Evolutionary conservation across 768 basidiomycete genomes (phyloP).

Genomic region (Imleria badia): DNA sequence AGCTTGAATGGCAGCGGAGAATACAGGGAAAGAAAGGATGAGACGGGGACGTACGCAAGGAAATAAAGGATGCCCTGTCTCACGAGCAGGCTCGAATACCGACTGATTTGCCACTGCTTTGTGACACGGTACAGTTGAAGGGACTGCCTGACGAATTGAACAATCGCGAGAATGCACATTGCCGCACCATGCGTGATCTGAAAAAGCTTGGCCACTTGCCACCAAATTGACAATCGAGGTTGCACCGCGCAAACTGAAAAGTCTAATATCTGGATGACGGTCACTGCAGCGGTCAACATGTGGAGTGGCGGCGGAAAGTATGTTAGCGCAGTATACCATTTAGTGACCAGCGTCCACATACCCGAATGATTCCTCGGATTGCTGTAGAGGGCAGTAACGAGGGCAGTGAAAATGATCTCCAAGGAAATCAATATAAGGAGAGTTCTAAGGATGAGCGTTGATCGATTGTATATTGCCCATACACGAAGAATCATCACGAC

Average conservation of each 20-base stretch:
- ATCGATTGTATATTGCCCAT: not conserved
- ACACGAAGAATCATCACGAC: not conserved
- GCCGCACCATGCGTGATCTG: not conserved
- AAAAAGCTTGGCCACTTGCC: not conserved
- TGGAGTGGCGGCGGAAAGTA: no score
- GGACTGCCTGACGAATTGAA: not conserved
- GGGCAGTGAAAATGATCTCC: not conserved
- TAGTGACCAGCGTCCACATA: not conserved
- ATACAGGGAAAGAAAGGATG: accelerated
- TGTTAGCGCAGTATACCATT: not conserved
- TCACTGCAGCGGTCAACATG: not conserved
- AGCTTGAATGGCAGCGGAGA: not conserved
- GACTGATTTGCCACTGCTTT: not conserved
- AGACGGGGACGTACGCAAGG: not conserved
- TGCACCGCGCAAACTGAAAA: not conserved
- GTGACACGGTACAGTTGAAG: not conserved
- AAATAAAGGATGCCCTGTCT: not conserved
- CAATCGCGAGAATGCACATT: not conserved
- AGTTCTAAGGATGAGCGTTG: not conserved
- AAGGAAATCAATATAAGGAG: not conserved
- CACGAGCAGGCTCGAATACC: not conserved
- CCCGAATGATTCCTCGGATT: not conserved
- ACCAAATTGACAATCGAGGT: not conserved
- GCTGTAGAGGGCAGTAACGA: not conserved
- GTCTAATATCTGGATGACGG: not conserved